A percentile compares a stretch with the other conserved stretches of the same genome.
These are phyloP conservation scores for Typha latifolia DNA, from an alignment of 176 grass and related monocot genomes.

Conservation along the genomic window DNA sequence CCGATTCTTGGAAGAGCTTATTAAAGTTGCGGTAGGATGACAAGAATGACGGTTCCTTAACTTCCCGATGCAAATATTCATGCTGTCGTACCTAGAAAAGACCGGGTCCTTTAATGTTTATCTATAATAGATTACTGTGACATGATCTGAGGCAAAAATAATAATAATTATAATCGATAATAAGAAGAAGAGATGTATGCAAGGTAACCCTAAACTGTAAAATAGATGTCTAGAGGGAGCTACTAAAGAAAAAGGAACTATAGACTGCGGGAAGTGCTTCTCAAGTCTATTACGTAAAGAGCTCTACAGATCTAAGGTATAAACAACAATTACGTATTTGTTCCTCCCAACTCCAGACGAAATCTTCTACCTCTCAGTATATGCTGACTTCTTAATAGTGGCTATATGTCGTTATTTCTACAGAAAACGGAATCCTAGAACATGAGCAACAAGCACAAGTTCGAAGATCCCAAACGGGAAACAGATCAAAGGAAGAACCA, in stretches of 20 bases:
- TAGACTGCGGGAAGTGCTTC: no score
- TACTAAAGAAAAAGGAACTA: no score
- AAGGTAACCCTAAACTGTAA: no score
- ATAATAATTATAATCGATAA: background rate
- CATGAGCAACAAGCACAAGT: background rate
- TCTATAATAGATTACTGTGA: background rate
- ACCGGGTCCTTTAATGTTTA: background rate
- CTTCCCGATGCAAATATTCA: background rate
- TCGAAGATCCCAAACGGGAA: constrained; percentile 13
- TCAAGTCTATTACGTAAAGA: no score
- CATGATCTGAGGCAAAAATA: background rate
- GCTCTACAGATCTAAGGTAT: no score
- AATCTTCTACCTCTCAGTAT: no score
- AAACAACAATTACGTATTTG: no score
- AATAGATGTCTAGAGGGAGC: no score
- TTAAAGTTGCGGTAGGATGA: background rate
- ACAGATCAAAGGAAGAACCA: background rate
- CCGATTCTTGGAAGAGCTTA: background rate
- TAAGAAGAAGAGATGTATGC: no score
- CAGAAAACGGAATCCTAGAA: constrained; percentile 12
- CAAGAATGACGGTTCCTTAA: background rate
- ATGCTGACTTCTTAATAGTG: no score
- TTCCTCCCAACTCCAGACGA: no score
- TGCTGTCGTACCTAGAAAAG: constrained; percentile 2
- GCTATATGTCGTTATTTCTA: background rate